Percentiles rank a stretch among this genome's conserved stretches.
These are phyloP conservation scores for Pterocarpus santalinus DNA, from an alignment of 306 rosid species.

Conservation along the genomic window DNA sequence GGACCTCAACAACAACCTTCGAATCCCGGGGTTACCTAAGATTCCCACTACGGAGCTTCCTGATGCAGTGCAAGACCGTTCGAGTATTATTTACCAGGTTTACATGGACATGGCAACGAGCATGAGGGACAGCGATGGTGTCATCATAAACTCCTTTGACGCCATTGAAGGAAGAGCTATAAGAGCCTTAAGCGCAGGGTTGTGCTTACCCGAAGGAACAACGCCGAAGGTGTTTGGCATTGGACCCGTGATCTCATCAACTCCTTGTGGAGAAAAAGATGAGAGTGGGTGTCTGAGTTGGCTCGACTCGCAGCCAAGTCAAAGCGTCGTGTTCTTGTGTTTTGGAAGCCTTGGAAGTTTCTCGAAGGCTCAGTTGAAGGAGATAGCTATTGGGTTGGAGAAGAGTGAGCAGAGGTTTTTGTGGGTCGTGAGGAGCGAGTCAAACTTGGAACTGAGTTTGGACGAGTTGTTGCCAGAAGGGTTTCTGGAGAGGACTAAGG, in stretches of 20 bases:
- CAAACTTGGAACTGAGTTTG: no score
- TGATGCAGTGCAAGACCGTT: background rate
- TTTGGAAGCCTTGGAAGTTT: constrained; percentile 69
- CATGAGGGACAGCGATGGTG: background rate
- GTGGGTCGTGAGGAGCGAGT: no score
- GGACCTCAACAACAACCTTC: constrained; percentile 38
- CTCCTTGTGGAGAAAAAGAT: no score
- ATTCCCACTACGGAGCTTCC: background rate
- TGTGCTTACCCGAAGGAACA: constrained; percentile 28
- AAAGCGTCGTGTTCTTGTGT: constrained; percentile 58
- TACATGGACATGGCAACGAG: background rate
- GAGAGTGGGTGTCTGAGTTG: constrained; percentile 34
- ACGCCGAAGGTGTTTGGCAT: constrained; percentile 37
- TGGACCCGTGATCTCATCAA: background rate
- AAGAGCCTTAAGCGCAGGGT: constrained; percentile 19
- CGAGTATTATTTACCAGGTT: background rate
- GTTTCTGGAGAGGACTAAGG: no score
- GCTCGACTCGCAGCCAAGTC: constrained; percentile 57
- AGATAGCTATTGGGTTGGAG: constrained; percentile 41
- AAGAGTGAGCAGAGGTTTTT: no score
- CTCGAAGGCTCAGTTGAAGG: constrained; percentile 47
- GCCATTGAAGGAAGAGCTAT: constrained; percentile 10
- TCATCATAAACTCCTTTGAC: no score
- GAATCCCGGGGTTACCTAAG: constrained; percentile 49
- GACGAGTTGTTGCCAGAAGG: no score